Evolutionary conservation across 2,329 filamentous ascomycete species (phyloP).

Genomic region (Colletotrichum lupini): DNA sequence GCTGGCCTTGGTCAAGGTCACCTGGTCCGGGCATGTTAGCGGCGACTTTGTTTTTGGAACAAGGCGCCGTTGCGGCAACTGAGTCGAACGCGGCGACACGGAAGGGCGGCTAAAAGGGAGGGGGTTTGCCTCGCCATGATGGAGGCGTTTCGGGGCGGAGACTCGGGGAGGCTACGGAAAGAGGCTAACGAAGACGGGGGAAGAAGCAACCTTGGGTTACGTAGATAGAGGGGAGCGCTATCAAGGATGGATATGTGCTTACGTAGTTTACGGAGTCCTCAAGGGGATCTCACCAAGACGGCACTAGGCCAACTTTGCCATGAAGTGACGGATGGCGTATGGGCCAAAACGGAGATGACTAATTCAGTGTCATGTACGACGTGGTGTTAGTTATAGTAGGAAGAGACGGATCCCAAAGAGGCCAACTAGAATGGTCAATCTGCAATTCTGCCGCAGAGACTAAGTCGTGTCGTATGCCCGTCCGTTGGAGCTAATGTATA

Average conservation of each 20-base stretch:
- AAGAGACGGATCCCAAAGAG: background rate
- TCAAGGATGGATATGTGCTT: background rate
- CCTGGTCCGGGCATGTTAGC: conserved; percentile 7
- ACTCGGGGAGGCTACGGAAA: conserved; percentile 15
- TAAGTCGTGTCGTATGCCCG: conserved; percentile 4
- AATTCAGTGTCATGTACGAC: conserved; percentile 6
- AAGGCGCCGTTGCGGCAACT: conserved; percentile 30
- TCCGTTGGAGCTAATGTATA: conserved; percentile 16
- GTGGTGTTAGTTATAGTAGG: background rate
- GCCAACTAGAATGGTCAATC: conserved; percentile 8
- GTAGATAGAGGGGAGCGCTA: conserved; percentile 5
- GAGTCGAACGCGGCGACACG: conserved; percentile 17
- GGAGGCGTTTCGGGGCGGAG: conserved; percentile 26
- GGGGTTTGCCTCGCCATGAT: conserved; percentile 19
- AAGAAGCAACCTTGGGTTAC: background rate
- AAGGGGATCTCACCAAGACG: background rate
- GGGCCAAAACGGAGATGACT: background rate
- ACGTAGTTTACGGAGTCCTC: conserved; percentile 5
- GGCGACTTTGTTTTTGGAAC: conserved; percentile 9
- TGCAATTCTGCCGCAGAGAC: conserved; percentile 28
- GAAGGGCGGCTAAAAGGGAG: conserved; percentile 2
- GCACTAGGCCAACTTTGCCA: conserved; percentile 10
- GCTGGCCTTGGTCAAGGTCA: conserved; percentile 11
- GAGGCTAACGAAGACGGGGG: conserved; percentile 16
- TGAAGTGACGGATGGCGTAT: conserved; percentile 24